phyloP scores from a whole-genome alignment of 2,329 filamentous ascomycete genomes.

The Ophiostoma fasciatum region DNA sequence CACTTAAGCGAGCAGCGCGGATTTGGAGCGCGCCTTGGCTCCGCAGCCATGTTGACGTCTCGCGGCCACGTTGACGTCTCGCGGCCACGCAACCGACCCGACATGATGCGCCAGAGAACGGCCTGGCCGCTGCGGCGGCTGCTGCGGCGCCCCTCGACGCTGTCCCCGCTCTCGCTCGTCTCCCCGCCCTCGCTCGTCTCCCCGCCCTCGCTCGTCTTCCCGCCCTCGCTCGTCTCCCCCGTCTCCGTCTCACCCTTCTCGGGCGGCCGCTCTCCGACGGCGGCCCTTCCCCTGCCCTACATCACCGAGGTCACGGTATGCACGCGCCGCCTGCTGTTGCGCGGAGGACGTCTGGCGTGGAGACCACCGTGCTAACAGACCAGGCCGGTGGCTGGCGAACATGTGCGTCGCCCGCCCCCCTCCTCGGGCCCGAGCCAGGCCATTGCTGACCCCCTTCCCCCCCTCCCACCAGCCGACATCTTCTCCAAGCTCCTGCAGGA shows the following conservation, averaged over 20 bases:
- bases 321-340: conserved; percentile 9
- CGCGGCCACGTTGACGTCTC: too few relatives aligned
- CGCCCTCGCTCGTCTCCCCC: too few relatives aligned
- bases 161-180: too few relatives aligned
- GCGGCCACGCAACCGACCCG: conserved; percentile 11
- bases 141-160: too few relatives aligned
- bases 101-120: conserved; percentile 23
- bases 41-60: too few relatives aligned
- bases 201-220: neutral
- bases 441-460: neutral
- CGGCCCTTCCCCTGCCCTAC: conserved; percentile 41
- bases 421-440: conserved; percentile 14
- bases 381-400: conserved; percentile 65
- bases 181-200: neutral
- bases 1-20: too few relatives aligned
- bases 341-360: neutral
- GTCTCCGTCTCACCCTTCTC: conserved; percentile 16
- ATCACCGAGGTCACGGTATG: conserved; percentile 40
- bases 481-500: conserved; percentile 76
- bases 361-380: conserved; percentile 16
- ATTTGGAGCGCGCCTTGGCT: too few relatives aligned
- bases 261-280: conserved; percentile 11
- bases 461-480: conserved; percentile 67
- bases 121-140: conserved; percentile 21
- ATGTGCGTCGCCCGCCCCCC: conserved; percentile 35